Evolutionary conservation across 169 alveolate species (phyloP).

Genomic region (Plasmodium billcollinsi): DNA sequence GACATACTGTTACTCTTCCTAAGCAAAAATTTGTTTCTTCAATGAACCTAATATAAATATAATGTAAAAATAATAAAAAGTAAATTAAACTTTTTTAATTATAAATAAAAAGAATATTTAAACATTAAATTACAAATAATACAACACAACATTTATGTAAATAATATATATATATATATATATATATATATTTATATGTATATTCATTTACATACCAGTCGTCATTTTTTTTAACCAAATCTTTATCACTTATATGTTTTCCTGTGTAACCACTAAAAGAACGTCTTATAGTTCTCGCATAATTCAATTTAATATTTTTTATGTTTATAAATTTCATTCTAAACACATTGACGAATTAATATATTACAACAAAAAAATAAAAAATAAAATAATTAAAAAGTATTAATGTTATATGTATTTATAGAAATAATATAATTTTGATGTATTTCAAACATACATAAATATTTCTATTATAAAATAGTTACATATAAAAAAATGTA

Average conservation of each 20-base stretch:
- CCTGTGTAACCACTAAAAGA: conserved; percentile 87
- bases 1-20: conserved; percentile 90
- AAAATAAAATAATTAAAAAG: background rate
- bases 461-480: too few relatives aligned
- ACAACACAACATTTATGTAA: too few relatives aligned
- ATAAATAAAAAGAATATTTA: too few relatives aligned
- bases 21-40: conserved; percentile 95
- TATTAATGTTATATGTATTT: background rate
- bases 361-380: background rate
- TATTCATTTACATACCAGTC: conserved; percentile 87
- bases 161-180: background rate
- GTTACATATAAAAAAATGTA: too few relatives aligned
- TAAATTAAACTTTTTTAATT: too few relatives aligned
- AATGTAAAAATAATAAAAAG: background rate
- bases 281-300: conserved; percentile 15
- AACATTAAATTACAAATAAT: too few relatives aligned
- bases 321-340: conserved; percentile 51
- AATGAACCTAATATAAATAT: conserved; percentile 75
- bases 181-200: background rate
- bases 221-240: conserved; percentile 89
- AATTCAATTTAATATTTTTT: conserved; percentile 29
- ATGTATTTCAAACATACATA: too few relatives aligned
- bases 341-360: background rate
- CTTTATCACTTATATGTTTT: conserved; percentile 88
- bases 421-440: background rate